Base-by-base conservation (phyloP, 2,329 filamentous ascomycete genomes). In the Penicillium hordei region DNA sequence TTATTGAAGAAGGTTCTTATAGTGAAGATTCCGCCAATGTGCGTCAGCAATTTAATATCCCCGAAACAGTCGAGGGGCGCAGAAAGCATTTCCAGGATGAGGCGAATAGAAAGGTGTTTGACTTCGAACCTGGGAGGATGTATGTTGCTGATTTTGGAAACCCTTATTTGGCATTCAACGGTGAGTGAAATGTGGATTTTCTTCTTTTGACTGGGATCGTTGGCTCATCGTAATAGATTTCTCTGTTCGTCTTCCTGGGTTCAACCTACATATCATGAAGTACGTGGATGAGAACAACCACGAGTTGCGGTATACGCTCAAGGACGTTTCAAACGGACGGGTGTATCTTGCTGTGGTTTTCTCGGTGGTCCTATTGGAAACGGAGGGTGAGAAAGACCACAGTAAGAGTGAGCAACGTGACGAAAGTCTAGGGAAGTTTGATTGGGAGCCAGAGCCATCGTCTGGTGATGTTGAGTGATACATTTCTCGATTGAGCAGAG, bases 221-320 rank as follows among this genome's bases (percentile, higher is more conserved):
- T 36, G 17, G 8, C 44, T 50, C 23, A 51, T 38, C 2, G 5
- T 25, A 7, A 12, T 56, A 73, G 70, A 74, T 64, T 75, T 79
- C 53, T 72, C 73, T 2, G 66, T 78, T 17, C 72, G 71, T 12
- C 60, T 78, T 25, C 75, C 73, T 27, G 72, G 74, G 1, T 73
- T 76, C 53, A 62, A 59, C 17, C 62, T 76, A 44, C 73, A 72
- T 55, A 67, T 75, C 48, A 62, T 68, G 40, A 69, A 73, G 48
- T 75, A 76, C 55, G 73, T 79, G n/a, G 71, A 78, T 68, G 83
- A 85, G 72, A 90, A 89, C 81, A 89, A 90, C 80, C 90, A 95
- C 78, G 83, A 87, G 65, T 84, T 95, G 78, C 93, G 93, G 83
- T 97, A 97, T 76, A 91, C 95, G 58, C 83, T 97, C 70, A 93